phyloP scores from a whole-genome alignment of 176 grass and related monocot species.

The Miscanthus lutarioriparius region DNA sequence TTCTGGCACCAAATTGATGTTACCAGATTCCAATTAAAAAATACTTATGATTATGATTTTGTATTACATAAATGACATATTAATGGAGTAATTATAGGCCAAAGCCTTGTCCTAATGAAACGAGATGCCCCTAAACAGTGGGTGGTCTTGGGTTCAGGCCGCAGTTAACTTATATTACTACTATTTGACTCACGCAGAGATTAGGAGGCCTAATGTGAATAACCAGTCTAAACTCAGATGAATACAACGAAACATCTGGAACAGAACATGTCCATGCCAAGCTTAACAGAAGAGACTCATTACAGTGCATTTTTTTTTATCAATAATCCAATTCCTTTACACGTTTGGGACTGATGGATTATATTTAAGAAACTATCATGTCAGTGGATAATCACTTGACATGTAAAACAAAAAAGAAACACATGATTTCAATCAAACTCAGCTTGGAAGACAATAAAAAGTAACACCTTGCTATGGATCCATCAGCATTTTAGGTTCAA shows the following conservation, averaged over 20 bases:
- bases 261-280: background rate
- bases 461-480: background rate
- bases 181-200: background rate
- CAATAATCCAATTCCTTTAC: background rate
- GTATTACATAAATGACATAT: background rate
- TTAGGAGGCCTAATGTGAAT: background rate
- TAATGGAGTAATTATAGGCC: background rate
- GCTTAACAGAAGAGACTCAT: background rate
- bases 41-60: background rate
- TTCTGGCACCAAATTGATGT: background rate
- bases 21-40: background rate
- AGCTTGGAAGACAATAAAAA: background rate
- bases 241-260: slow-evolving; percentile 1
- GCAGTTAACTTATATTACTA: background rate
- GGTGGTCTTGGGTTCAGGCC: background rate
- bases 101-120: background rate
- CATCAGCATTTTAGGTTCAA: no score
- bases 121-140: background rate
- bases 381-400: no score
- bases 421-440: no score
- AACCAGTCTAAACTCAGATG: slow-evolving; percentile 2
- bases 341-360: background rate
- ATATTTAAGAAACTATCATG: background rate
- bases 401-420: no score
- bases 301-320: background rate